These are phyloP conservation scores for Colletotrichum falcatum DNA, from an alignment of 2,329 filamentous ascomycete species.

Conservation along the genomic window DNA sequence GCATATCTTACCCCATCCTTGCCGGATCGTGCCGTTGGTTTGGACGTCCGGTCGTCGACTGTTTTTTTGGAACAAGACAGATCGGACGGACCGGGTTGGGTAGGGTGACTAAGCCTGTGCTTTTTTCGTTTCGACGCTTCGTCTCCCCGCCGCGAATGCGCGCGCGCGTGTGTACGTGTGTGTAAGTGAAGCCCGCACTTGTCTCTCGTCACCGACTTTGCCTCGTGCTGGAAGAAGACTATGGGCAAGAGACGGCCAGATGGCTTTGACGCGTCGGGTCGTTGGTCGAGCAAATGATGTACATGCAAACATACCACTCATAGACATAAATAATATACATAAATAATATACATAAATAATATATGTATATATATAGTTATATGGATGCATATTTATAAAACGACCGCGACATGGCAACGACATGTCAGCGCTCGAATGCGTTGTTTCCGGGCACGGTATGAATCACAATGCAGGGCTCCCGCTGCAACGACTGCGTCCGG, in stretches of 20 bases:
- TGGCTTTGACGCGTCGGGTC: neutral
- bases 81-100: neutral
- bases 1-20: neutral
- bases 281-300: too few relatives aligned
- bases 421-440: neutral
- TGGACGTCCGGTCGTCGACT: constrained; percentile 6
- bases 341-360: too few relatives aligned
- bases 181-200: neutral
- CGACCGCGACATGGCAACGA: too few relatives aligned
- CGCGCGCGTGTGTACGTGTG: too few relatives aligned
- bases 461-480: neutral
- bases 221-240: neutral
- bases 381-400: too few relatives aligned
- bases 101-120: constrained; percentile 23
- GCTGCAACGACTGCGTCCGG: neutral
- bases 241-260: neutral
- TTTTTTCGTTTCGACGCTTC: neutral
- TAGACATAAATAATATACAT: too few relatives aligned
- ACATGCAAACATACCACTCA: too few relatives aligned
- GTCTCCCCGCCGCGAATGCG: neutral
- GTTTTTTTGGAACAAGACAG: neutral
- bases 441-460: neutral
- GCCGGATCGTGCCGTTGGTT: constrained; percentile 24
- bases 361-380: too few relatives aligned
- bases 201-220: neutral